Conservation (phyloP, 192 early-diverging fungal genomes). For the Gryganskiella cystojenkinii region DNA sequence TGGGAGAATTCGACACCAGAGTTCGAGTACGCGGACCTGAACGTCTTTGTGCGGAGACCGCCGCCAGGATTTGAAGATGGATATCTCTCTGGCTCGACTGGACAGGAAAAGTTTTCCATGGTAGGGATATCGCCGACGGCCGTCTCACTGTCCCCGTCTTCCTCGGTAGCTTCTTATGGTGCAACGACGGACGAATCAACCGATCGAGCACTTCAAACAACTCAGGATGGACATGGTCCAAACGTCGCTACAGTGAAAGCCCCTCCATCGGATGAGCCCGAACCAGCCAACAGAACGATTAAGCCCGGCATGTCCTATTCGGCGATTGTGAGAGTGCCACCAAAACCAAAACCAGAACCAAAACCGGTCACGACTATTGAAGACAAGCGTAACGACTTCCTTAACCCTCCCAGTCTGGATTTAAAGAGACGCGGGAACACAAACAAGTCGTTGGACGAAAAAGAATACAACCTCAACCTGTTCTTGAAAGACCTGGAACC, state of each 20-base stretch:
- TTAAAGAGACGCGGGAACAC: conserved; percentile 45
- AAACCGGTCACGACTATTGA: neutral
- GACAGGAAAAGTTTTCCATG: conserved; percentile 21
- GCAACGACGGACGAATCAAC: conserved; percentile 7
- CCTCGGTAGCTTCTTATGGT: conserved; percentile 14
- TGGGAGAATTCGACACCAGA: no score
- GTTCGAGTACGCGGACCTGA: neutral
- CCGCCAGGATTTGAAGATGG: neutral
- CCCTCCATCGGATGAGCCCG: neutral
- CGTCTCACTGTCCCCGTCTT: conserved; percentile 11
- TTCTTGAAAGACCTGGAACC: conserved; percentile 44
- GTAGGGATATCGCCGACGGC: conserved; percentile 11
- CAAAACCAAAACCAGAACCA: neutral
- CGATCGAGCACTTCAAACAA: neutral
- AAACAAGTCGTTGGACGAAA: conserved; percentile 35
- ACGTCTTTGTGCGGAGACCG: neutral
- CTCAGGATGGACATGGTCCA: no score
- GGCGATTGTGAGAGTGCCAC: conserved; percentile 17
- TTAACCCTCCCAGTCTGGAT: conserved; percentile 17
- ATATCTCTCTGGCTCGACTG: neutral
- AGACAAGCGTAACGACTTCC: neutral
- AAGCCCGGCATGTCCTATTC: no score
- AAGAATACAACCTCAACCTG: conserved; percentile 40
- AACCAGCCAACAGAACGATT: neutral
- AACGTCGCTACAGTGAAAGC: no score